A percentile compares a stretch with the other conserved stretches of the same genome.
Evolutionary conservation across 495 filamentous ascomycete species (phyloP).

Genomic region (Ascodesmis nigricans): DNA sequence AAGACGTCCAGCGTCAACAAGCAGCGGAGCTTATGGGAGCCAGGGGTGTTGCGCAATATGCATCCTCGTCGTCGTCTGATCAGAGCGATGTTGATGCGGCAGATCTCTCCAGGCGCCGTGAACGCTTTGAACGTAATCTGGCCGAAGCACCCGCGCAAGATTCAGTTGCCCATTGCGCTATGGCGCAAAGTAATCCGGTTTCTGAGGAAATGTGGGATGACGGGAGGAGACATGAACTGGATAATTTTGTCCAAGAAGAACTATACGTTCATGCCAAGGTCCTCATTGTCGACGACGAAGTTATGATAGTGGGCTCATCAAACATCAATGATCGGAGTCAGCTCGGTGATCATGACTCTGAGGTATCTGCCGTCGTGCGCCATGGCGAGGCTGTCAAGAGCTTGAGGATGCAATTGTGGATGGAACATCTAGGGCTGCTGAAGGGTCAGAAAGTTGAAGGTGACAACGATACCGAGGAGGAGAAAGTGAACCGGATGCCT

Average conservation of each 20-base stretch:
- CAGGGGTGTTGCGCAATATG: conserved; percentile 15
- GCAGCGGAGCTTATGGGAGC: conserved; percentile 69
- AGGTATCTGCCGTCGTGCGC: conserved; percentile 81
- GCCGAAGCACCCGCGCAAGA: conserved; percentile 24
- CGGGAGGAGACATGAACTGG: conserved; percentile 46
- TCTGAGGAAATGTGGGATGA: conserved; percentile 53
- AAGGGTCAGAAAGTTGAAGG: conserved; percentile 46
- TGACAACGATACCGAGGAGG: conserved; percentile 32
- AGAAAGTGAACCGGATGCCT: conserved; percentile 62
- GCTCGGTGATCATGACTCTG: conserved; percentile 71
- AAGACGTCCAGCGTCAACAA: conserved; percentile 64
- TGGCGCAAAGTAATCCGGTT: conserved; percentile 44
- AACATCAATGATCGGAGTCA: conserved; percentile 93
- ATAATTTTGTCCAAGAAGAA: conserved; percentile 85
- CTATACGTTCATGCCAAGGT: conserved; percentile 77
- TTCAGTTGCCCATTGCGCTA: conserved; percentile 58
- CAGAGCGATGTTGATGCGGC: too few relatives aligned
- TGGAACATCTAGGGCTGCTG: conserved; percentile 74
- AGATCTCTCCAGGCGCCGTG: neutral
- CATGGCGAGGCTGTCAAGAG: conserved; percentile 52
- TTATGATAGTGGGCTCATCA: conserved; percentile 63
- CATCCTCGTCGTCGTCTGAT: neutral
- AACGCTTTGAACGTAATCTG: neutral
- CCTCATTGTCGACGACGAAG: conserved; percentile 62
- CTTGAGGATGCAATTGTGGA: conserved; percentile 68